A percentile compares a stretch with the other conserved stretches of the same genome.
These are phyloP conservation scores for Abrus pulchellus DNA, from an alignment of 306 rosid genomes.

Conservation along the genomic window DNA sequence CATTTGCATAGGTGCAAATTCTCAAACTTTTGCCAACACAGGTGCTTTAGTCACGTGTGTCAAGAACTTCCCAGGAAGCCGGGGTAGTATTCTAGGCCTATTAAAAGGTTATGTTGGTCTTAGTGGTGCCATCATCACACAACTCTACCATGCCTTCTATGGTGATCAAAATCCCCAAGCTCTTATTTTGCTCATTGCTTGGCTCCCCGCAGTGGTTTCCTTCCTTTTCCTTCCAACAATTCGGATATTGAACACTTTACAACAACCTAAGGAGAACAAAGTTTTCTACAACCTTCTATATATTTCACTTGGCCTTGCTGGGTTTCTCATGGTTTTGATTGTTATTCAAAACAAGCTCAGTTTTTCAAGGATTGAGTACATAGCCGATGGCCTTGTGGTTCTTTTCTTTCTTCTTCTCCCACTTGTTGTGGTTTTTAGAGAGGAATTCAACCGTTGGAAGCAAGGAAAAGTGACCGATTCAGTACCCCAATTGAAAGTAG, in stretches of 20 bases:
- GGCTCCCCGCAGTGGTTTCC: slow-evolving; percentile 72
- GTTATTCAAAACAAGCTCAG: slow-evolving; percentile 52
- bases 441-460: slow-evolving; percentile 53
- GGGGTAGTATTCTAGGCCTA: slow-evolving; percentile 77
- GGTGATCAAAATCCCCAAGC: slow-evolving; percentile 49
- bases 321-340: slow-evolving; percentile 67
- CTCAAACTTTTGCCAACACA: slow-evolving; percentile 72
- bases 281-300: slow-evolving; percentile 65
- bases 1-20: slow-evolving; percentile 75
- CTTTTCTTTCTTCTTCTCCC: slow-evolving; percentile 62
- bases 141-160: slow-evolving; percentile 64
- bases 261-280: slow-evolving; percentile 50
- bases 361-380: slow-evolving; percentile 53
- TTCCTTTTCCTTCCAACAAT: slow-evolving; percentile 59
- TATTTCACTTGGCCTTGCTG: slow-evolving; percentile 68
- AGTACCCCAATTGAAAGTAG: slow-evolving; percentile 34
- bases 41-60: slow-evolving; percentile 75
- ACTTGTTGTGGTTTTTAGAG: slow-evolving; percentile 56
- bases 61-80: slow-evolving; percentile 68
- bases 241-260: slow-evolving; percentile 45
- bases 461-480: slow-evolving; percentile 34
- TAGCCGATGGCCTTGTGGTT: slow-evolving; percentile 54
- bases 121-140: slow-evolving; percentile 78
- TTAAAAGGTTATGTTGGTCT: slow-evolving; percentile 79
- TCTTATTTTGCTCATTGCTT: slow-evolving; percentile 71